A percentile compares a stretch with the other conserved stretches of the same genome.
These are phyloP conservation scores for Cercospora citrullina DNA, from an alignment of 2,329 filamentous ascomycete species.

Conservation along the genomic window DNA sequence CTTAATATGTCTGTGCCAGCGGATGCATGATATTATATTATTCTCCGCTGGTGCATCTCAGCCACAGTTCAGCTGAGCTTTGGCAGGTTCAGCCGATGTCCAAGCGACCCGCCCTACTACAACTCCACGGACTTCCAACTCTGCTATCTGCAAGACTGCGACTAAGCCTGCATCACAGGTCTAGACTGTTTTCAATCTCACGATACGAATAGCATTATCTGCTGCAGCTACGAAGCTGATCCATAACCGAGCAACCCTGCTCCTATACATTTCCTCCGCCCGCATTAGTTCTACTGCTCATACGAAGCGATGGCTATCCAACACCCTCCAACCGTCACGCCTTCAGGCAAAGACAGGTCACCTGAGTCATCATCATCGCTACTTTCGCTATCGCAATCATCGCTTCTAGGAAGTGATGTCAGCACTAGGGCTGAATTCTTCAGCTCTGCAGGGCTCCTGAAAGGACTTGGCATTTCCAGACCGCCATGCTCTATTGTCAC, in stretches of 20 bases:
- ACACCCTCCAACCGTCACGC: constrained; percentile 5
- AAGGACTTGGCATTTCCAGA: constrained; percentile 2
- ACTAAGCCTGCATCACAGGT: not conserved
- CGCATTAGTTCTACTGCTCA: not conserved
- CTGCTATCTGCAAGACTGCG: not conserved
- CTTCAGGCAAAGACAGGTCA: not conserved
- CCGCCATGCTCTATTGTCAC: not conserved
- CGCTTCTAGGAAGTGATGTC: not conserved
- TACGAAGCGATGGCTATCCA: constrained; percentile 6
- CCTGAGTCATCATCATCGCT: constrained; percentile 3
- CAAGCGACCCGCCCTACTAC: not conserved
- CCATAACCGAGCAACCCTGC: not conserved
- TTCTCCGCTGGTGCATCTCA: not conserved
- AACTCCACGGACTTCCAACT: not conserved
- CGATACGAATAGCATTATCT: not conserved
- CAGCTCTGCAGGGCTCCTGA: constrained; percentile 1
- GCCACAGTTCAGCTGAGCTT: not conserved
- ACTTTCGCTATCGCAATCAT: constrained; percentile 1
- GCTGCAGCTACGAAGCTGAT: not conserved
- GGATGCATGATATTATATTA: not conserved
- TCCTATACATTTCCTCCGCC: not conserved
- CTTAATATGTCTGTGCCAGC: not conserved
- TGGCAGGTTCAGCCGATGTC: not conserved
- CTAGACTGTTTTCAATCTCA: not conserved
- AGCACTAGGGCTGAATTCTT: constrained; percentile 4